phyloP scores from a whole-genome alignment of 352 stramenopile genomes.

The Phytophthora macrochlamydospora region DNA sequence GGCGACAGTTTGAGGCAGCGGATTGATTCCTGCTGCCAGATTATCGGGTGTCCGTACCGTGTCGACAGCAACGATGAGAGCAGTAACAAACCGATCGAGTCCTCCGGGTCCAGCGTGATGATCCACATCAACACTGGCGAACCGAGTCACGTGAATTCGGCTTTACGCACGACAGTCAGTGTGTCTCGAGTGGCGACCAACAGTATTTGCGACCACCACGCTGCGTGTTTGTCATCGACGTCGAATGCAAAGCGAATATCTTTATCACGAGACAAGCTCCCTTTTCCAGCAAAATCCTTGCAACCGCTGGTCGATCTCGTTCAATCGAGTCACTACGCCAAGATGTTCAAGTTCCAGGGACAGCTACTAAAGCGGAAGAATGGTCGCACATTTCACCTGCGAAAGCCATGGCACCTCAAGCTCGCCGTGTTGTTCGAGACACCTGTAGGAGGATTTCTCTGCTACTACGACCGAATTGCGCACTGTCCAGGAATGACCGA shows the following conservation, averaged over 20 bases:
- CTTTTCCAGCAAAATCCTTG: constrained; percentile 18
- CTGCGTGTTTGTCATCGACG: constrained; percentile 20
- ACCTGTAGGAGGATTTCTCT: constrained; percentile 65
- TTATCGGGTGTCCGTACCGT: constrained; percentile 52
- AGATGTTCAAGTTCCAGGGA: constrained; percentile 65
- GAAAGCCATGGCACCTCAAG: constrained; percentile 65
- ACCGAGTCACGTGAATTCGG: constrained; percentile 17
- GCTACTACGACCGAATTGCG: constrained; percentile 74
- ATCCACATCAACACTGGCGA: constrained; percentile 17
- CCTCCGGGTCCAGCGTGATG: constrained; percentile 32
- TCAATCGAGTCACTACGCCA: constrained; percentile 51
- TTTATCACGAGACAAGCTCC: constrained; percentile 34
- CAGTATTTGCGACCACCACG: constrained; percentile 44
- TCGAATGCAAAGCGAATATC: constrained; percentile 31
- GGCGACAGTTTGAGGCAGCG: constrained; percentile 41
- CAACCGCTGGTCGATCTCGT: constrained; percentile 32
- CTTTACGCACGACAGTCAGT: constrained; percentile 14
- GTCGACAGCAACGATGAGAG: constrained; percentile 19
- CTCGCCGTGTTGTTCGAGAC: constrained; percentile 62
- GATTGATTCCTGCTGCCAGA: constrained; percentile 49
- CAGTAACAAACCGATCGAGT: constrained; percentile 15
- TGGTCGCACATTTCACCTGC: constrained; percentile 59
- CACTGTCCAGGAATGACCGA: constrained; percentile 66
- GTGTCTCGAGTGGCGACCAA: constrained; percentile 12
- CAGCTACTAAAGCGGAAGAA: constrained; percentile 53